Evolutionary conservation across 176 grass and related monocot species (phyloP).

Genomic region (Musa troglodytarum): DNA sequence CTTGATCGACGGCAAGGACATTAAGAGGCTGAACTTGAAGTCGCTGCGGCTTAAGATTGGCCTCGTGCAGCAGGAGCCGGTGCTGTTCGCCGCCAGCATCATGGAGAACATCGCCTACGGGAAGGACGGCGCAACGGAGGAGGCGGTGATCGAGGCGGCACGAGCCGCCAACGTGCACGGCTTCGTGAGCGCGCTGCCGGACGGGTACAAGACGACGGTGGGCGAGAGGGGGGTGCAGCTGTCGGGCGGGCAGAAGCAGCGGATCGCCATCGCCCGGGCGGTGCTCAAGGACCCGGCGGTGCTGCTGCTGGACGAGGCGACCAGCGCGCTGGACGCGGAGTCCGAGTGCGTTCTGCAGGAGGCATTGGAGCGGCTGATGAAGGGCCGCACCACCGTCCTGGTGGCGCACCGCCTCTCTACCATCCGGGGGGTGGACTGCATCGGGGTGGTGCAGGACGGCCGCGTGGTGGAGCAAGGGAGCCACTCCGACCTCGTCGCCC

Average conservation of each 20-base stretch:
- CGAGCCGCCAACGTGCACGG: constrained; percentile 70
- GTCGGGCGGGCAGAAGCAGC: constrained; percentile 72
- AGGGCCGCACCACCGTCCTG: constrained; percentile 63
- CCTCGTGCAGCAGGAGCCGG: constrained; percentile 83
- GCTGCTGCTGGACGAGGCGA: constrained; percentile 73
- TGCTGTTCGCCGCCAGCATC: constrained; percentile 66
- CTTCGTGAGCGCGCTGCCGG: constrained; percentile 65
- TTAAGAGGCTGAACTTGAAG: constrained; percentile 55
- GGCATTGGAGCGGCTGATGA: constrained; percentile 84
- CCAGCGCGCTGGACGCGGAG: constrained; percentile 73
- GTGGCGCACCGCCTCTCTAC: constrained; percentile 72
- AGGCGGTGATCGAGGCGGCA: constrained; percentile 55
- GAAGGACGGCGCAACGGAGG: constrained; percentile 50
- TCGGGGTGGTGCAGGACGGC: constrained; percentile 64
- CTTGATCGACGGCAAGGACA: constrained; percentile 69
- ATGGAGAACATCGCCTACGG: constrained; percentile 85
- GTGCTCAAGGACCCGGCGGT: constrained; percentile 82
- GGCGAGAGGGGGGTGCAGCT: constrained; percentile 78
- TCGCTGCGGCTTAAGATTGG: constrained; percentile 57
- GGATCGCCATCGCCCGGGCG: constrained; percentile 72
- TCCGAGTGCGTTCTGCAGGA: constrained; percentile 84
- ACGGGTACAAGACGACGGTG: constrained; percentile 68
- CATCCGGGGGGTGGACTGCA: constrained; percentile 49
- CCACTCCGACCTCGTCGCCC: constrained; percentile 53
- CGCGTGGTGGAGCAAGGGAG: constrained; percentile 64